These are phyloP conservation scores for Pythium phragmiticola DNA, from an alignment of 352 stramenopile genomes.

Conservation along the genomic window DNA sequence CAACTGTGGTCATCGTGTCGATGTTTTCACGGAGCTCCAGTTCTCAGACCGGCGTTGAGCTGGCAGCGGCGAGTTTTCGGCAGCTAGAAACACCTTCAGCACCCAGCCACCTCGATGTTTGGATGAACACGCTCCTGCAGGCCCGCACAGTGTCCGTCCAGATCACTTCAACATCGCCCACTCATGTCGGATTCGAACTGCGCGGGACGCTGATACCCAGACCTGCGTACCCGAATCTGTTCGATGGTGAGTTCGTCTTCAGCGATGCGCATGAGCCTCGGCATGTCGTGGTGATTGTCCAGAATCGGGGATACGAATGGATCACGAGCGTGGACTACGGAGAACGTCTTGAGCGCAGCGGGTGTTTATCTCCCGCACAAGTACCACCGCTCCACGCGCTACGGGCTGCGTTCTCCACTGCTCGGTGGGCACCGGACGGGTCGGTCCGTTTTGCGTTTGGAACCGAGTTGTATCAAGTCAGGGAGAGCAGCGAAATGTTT, in stretches of 20 bases:
- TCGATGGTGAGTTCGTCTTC: slow-evolving; percentile 17
- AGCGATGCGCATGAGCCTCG: neutral
- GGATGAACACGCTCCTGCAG: slow-evolving; percentile 4
- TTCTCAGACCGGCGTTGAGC: neutral
- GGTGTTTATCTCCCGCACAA: slow-evolving; percentile 8
- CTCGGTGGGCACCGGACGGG: neutral
- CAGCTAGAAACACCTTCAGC: neutral
- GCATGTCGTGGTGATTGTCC: slow-evolving; percentile 4
- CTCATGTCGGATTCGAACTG: slow-evolving; percentile 2
- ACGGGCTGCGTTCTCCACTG: neutral
- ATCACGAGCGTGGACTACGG: neutral
- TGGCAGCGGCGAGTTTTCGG: neutral
- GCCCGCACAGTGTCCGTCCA: neutral
- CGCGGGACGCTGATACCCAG: slow-evolving; percentile 12
- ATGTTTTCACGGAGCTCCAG: neutral
- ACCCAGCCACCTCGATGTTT: neutral
- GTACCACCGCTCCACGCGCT: slow-evolving; percentile 8
- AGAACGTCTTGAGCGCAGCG: slow-evolving; percentile 3
- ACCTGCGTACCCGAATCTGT: slow-evolving; percentile 4
- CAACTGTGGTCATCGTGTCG: neutral
- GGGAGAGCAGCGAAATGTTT: neutral
- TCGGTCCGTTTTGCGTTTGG: neutral
- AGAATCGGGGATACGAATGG: slow-evolving; percentile 20
- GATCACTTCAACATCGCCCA: neutral
- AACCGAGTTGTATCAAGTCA: neutral